phyloP scores from a whole-genome alignment of 345 rosid genomes.

The Sonneratia caseolaris region DNA sequence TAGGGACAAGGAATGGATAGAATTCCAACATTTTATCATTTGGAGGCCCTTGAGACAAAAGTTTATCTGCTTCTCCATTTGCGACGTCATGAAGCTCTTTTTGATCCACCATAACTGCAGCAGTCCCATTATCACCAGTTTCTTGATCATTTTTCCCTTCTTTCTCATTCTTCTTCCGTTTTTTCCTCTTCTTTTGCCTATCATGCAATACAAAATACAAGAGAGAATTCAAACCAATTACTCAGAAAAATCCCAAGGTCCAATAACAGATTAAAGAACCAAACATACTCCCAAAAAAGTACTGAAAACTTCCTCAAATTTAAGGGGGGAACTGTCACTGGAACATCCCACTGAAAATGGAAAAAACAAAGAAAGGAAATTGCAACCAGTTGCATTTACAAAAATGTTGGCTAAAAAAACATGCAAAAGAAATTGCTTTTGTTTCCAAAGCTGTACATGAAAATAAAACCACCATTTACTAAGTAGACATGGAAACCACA shows the following conservation, averaged over 20 bases:
- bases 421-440: neutral
- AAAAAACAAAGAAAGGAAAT: neutral
- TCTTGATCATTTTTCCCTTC: constrained; percentile 17
- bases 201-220: constrained; percentile 3
- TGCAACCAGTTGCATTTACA: neutral
- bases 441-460: neutral
- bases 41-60: constrained; percentile 11
- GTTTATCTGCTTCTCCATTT: constrained; percentile 19
- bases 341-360: too few relatives aligned
- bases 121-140: constrained; percentile 13
- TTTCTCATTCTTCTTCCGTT: constrained; percentile 34
- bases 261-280: neutral
- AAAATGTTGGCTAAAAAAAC: neutral
- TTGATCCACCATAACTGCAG: constrained; percentile 12
- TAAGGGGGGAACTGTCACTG: neutral
- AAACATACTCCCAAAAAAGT: too few relatives aligned
- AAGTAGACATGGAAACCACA: neutral
- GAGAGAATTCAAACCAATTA: neutral
- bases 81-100: constrained; percentile 27
- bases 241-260: neutral
- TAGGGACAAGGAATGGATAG: neutral
- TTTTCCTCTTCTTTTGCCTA: constrained; percentile 60
- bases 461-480: neutral
- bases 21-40: constrained; percentile 28
- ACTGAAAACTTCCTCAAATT: neutral